Conservation (phyloP, 768 basidiomycete genomes). For the Pleurotus citrinopileatus region DNA sequence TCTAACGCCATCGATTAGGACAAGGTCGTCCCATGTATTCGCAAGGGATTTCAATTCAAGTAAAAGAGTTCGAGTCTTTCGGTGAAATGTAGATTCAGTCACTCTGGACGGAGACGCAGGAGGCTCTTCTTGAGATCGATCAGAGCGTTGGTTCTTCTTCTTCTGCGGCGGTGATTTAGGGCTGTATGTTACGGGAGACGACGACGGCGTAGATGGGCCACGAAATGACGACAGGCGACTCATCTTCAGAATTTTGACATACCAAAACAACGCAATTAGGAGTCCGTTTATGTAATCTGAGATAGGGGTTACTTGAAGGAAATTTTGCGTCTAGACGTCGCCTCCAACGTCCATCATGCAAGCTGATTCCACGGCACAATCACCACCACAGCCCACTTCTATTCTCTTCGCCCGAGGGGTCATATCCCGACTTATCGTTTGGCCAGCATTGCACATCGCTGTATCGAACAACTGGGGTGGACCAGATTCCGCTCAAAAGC, state of each 20-base stretch:
- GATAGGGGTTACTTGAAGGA: too few species aligned
- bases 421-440: slow-evolving; percentile 75
- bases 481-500: slow-evolving; percentile 62
- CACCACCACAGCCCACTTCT: slow-evolving; percentile 39
- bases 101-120: slow-evolving; percentile 47
- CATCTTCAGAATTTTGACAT: too few species aligned
- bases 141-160: background rate
- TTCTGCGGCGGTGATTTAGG: slow-evolving; percentile 14
- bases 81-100: slow-evolving; percentile 76
- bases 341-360: too few species aligned
- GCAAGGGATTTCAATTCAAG: slow-evolving; percentile 63
- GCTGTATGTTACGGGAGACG: slow-evolving; percentile 56
- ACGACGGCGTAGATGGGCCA: slow-evolving; percentile 73
- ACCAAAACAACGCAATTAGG: background rate
- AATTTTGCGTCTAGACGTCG: too few species aligned
- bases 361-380: background rate
- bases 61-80: slow-evolving; percentile 66
- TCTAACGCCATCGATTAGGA: slow-evolving; percentile 76
- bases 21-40: slow-evolving; percentile 81
- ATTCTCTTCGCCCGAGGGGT: slow-evolving; percentile 86
- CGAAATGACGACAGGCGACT: slow-evolving; percentile 73
- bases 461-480: slow-evolving; percentile 89
- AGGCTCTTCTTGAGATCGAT: slow-evolving; percentile 21
- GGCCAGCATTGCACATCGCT: slow-evolving; percentile 86
- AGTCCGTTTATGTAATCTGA: background rate